Percentiles rank a stretch among this genome's conserved stretches.
Evolutionary conservation across 1,284 basidiomycete genomes (phyloP).

Genomic region (Sporisorium sorghi): DNA sequence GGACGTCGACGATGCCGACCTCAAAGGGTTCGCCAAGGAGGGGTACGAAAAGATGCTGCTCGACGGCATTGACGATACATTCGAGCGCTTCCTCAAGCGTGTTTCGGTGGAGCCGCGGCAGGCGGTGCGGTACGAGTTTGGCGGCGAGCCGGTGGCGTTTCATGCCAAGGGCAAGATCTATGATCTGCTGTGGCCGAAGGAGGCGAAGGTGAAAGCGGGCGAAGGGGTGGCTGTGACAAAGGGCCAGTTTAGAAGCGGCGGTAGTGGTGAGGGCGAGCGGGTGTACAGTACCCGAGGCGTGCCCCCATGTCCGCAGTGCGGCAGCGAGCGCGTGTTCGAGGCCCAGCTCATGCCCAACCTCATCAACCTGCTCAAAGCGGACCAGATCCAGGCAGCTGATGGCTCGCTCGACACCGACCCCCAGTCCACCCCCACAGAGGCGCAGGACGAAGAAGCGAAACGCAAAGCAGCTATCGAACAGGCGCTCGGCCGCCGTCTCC

Average conservation of each 20-base stretch:
- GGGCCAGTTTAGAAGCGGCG: slow-evolving; percentile 17
- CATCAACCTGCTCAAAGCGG: slow-evolving; percentile 58
- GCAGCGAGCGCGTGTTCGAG: slow-evolving; percentile 60
- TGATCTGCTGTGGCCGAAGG: slow-evolving; percentile 57
- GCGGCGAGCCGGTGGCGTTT: slow-evolving; percentile 61
- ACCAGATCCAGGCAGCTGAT: slow-evolving; percentile 37
- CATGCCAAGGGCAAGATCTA: slow-evolving; percentile 53
- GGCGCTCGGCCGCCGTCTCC: slow-evolving; percentile 54
- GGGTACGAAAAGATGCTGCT: slow-evolving; percentile 64
- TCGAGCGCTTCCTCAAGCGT: slow-evolving; percentile 64
- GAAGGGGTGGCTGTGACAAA: slow-evolving; percentile 32
- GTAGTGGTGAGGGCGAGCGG: not conserved
- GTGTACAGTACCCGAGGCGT: slow-evolving; percentile 25
- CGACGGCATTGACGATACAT: slow-evolving; percentile 61
- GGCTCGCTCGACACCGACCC: slow-evolving; percentile 14
- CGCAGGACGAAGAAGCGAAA: slow-evolving; percentile 24
- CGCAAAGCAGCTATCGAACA: slow-evolving; percentile 57
- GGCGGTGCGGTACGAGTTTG: slow-evolving; percentile 67
- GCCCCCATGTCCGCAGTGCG: slow-evolving; percentile 58
- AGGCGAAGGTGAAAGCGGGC: slow-evolving; percentile 10
- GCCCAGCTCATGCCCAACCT: slow-evolving; percentile 69
- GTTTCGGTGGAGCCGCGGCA: slow-evolving; percentile 58
- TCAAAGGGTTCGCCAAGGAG: slow-evolving; percentile 56
- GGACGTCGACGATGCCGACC: slow-evolving; percentile 33
- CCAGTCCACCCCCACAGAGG: not conserved